Evolutionary conservation across 1,284 basidiomycete species (phyloP).

Genomic region (Coriolopsis trogii): DNA sequence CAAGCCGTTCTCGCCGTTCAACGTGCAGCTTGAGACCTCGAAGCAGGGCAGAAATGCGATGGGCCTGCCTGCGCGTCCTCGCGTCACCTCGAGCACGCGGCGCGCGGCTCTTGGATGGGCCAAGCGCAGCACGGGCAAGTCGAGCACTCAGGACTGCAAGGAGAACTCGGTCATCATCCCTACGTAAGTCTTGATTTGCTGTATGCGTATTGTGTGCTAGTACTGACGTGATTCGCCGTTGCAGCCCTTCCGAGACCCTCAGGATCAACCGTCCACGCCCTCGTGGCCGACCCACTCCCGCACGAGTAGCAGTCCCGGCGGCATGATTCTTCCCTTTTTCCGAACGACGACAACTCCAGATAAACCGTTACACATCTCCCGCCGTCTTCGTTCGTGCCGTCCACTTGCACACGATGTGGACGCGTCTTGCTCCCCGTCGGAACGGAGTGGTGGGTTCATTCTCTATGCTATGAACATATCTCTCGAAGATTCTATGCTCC

Average conservation of each 20-base stretch:
- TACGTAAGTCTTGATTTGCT: conserved; percentile 48
- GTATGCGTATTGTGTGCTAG: not conserved
- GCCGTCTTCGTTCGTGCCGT: conserved; percentile 8
- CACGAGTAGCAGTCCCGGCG: conserved; percentile 30
- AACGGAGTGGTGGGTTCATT: conserved; percentile 5
- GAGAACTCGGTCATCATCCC: conserved; percentile 53
- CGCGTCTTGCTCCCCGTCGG: not conserved
- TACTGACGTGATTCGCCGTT: not conserved
- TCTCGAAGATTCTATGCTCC: conserved; percentile 33
- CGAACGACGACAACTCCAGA: conserved; percentile 5
- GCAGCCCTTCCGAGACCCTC: conserved; percentile 61
- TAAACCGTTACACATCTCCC: conserved; percentile 1
- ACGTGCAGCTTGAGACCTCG: conserved; percentile 31
- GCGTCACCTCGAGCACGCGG: conserved; percentile 57
- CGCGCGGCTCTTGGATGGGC: conserved; percentile 61
- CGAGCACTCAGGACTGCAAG: conserved; percentile 39
- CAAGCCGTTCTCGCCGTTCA: conserved; percentile 47
- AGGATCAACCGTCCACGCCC: conserved; percentile 70
- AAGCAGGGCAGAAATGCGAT: conserved; percentile 28
- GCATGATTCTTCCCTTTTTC: conserved; percentile 14
- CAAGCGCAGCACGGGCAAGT: conserved; percentile 51
- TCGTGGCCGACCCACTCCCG: conserved; percentile 55
- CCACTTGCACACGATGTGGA: conserved; percentile 10
- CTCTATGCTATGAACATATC: conserved; percentile 31
- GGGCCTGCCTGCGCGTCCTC: conserved; percentile 48